Evolutionary conservation across 1,284 basidiomycete species (phyloP).

Genomic region (Ganoderma multipileum): DNA sequence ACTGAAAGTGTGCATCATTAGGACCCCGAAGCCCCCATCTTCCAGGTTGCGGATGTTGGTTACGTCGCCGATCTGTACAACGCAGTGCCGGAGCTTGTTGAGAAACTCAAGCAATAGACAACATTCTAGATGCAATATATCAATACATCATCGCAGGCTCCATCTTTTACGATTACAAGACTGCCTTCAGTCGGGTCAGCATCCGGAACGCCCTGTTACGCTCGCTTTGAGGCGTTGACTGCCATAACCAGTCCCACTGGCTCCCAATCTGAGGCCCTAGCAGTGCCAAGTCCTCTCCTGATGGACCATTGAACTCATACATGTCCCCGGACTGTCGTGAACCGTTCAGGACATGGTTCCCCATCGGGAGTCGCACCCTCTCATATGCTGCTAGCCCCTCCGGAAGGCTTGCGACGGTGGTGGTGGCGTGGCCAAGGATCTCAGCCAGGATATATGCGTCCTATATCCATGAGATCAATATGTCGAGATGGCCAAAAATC

Average conservation of each 20-base stretch:
- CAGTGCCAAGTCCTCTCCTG: slow-evolving; percentile 27
- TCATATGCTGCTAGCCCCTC: slow-evolving; percentile 55
- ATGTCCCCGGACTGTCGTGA: slow-evolving; percentile 53
- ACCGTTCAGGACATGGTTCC: slow-evolving; percentile 48
- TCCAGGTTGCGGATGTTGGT: slow-evolving; percentile 97
- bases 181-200: slow-evolving; percentile 10
- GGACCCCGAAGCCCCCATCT: slow-evolving; percentile 98
- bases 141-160: not conserved
- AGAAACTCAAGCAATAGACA: slow-evolving; percentile 70
- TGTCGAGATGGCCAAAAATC: too few relatives aligned
- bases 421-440: slow-evolving; percentile 51
- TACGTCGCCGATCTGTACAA: slow-evolving; percentile 93
- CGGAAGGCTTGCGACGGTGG: slow-evolving; percentile 45
- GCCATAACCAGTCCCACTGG: slow-evolving; percentile 39
- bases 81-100: slow-evolving; percentile 85
- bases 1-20: slow-evolving; percentile 39
- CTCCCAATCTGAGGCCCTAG: slow-evolving; percentile 33
- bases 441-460: slow-evolving; percentile 59
- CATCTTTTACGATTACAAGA: slow-evolving; percentile 1
- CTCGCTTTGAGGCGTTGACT: slow-evolving; percentile 33
- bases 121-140: not conserved
- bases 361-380: slow-evolving; percentile 51
- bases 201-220: slow-evolving; percentile 24
- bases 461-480: slow-evolving; percentile 36
- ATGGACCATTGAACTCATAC: slow-evolving; percentile 37